Conservation (phyloP, 2,329 filamentous ascomycete species). For the Bipolaris cookei region DNA sequence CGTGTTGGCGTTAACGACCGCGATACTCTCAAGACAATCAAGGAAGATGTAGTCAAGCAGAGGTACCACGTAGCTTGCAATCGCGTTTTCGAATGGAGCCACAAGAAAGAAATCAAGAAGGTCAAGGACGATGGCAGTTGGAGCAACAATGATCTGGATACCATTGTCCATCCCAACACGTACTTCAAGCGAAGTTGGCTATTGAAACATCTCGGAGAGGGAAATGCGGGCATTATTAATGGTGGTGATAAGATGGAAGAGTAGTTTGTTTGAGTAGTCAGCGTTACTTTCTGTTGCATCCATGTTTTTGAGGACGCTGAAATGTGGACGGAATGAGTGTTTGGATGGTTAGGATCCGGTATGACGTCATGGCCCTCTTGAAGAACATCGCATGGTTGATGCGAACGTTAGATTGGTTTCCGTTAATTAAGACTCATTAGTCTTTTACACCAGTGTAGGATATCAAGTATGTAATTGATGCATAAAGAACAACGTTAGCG, state of each 20-base stretch:
- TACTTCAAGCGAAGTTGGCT: slow-evolving; percentile 96
- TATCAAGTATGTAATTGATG: too few species aligned
- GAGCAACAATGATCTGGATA: slow-evolving; percentile 77
- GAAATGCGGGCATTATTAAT: slow-evolving; percentile 43
- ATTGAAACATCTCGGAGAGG: slow-evolving; percentile 75
- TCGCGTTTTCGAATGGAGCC: slow-evolving; percentile 86
- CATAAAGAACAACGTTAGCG: too few species aligned
- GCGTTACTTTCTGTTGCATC: background rate
- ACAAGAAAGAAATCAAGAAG: slow-evolving; percentile 66
- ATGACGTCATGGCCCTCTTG: background rate
- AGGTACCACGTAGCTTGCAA: slow-evolving; percentile 97
- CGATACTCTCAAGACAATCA: slow-evolving; percentile 77
- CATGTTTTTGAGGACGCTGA: background rate
- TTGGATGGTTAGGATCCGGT: background rate
- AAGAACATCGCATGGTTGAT: background rate
- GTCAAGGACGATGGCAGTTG: slow-evolving; percentile 57
- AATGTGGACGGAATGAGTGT: background rate
- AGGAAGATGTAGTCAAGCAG: slow-evolving; percentile 86
- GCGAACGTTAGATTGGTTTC: too few species aligned
- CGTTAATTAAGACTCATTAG: too few species aligned
- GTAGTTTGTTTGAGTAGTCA: slow-evolving; percentile 18
- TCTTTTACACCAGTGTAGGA: too few species aligned
- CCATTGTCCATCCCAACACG: slow-evolving; percentile 95
- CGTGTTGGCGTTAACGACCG: slow-evolving; percentile 79
- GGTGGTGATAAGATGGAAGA: slow-evolving; percentile 46